Percentiles rank a stretch among this genome's conserved stretches.
phyloP scores from a whole-genome alignment of 495 filamentous ascomycete genomes.

The Evernia prunastri region DNA sequence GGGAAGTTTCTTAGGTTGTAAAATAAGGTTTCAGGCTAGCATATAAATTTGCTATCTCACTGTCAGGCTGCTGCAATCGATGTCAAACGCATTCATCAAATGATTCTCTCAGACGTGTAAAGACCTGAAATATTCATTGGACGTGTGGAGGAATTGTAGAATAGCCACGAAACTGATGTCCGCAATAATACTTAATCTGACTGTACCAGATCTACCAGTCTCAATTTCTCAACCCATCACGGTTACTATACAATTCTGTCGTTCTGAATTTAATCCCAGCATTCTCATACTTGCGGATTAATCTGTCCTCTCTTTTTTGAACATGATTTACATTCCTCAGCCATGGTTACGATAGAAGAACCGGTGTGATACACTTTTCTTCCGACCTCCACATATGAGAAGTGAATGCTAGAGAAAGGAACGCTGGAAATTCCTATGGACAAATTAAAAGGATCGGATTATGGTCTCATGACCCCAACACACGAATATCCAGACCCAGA shows the following conservation, averaged over 20 bases:
- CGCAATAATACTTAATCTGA: background rate
- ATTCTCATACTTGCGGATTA: background rate
- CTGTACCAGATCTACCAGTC: background rate
- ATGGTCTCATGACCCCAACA: background rate
- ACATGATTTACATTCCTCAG: background rate
- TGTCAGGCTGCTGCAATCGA: too few relatives aligned
- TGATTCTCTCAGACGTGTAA: too few relatives aligned
- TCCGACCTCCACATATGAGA: background rate
- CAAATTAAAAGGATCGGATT: background rate
- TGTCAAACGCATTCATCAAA: too few relatives aligned
- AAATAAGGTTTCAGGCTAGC: background rate
- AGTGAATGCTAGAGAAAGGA: background rate
- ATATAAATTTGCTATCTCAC: background rate
- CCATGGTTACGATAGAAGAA: background rate
- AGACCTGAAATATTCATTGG: too few relatives aligned
- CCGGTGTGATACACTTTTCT: background rate
- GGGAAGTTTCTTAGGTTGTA: background rate
- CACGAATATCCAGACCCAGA: conserved; percentile 25
- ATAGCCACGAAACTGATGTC: background rate
- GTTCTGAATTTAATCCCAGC: too few relatives aligned
- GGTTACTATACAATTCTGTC: too few relatives aligned
- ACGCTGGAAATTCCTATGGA: background rate
- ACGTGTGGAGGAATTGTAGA: background rate
- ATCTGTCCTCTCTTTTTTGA: background rate
- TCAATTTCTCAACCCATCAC: background rate